Percentiles rank a stretch among this genome's conserved stretches.
phyloP scores from a whole-genome alignment of 2,329 filamentous ascomycete species.

The Graphiopsis chlorocephala region DNA sequence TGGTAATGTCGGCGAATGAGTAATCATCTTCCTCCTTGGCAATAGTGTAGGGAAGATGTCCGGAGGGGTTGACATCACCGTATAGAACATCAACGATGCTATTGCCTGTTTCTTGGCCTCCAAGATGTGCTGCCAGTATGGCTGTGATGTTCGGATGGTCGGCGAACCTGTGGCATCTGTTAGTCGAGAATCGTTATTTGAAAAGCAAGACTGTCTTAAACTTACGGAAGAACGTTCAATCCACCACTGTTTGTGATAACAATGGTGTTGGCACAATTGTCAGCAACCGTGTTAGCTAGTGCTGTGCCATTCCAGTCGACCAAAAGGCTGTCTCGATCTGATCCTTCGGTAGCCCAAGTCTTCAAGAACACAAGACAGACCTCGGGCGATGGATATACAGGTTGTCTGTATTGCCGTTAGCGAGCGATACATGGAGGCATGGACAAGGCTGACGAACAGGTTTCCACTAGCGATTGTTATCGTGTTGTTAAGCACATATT shows the following conservation, averaged over 20 bases:
- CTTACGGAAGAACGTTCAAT: constrained; percentile 40
- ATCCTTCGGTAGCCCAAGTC: constrained; percentile 48
- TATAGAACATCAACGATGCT: constrained; percentile 41
- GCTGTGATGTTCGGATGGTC: constrained; percentile 42
- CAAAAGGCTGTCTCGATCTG: constrained; percentile 42
- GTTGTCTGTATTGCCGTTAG: neutral
- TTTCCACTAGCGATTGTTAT: constrained; percentile 32
- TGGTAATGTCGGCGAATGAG: constrained; percentile 35
- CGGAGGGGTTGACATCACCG: constrained; percentile 39
- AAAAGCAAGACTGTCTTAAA: constrained; percentile 46
- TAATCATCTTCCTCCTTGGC: constrained; percentile 36
- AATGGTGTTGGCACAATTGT: constrained; percentile 28
- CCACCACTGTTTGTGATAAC: constrained; percentile 47
- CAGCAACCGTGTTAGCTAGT: constrained; percentile 43
- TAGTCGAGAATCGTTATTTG: too few relatives aligned
- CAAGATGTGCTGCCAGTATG: constrained; percentile 42
- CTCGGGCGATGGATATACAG: constrained; percentile 5
- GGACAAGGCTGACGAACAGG: constrained; percentile 23
- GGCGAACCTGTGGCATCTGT: constrained; percentile 30
- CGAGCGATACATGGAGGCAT: neutral
- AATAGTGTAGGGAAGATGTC: constrained; percentile 40
- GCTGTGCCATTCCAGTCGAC: constrained; percentile 45
- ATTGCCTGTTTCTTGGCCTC: constrained; percentile 43
- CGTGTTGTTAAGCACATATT: constrained; percentile 43
- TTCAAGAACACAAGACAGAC: constrained; percentile 58